Conservation (phyloP, 1,139 yeast species). For the Meyerozyma elateridarum region DNA sequence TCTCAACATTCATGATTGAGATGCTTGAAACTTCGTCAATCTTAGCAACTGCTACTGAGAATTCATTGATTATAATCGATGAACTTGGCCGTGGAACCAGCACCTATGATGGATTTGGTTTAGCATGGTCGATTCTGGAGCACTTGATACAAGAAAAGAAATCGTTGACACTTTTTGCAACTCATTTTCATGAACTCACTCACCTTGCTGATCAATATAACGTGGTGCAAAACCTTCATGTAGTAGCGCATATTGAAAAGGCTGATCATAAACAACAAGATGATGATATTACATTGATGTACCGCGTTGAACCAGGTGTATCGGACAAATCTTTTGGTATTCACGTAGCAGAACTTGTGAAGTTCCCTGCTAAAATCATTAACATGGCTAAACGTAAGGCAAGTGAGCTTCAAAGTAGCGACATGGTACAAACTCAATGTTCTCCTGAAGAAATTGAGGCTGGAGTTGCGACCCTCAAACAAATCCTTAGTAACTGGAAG, state of each 20-base stretch:
- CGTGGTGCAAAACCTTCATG: conserved; percentile 74
- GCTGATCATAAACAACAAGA: conserved; percentile 25
- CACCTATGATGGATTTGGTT: conserved; percentile 95
- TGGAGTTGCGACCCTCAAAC: conserved; percentile 55
- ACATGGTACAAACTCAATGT: conserved; percentile 49
- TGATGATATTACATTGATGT: conserved; percentile 80
- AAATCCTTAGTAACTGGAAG: conserved; percentile 61
- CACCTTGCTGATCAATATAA: conserved; percentile 59
- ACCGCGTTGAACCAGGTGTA: conserved; percentile 88
- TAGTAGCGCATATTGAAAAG: conserved; percentile 80
- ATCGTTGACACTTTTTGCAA: conserved; percentile 87
- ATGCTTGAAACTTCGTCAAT: conserved; percentile 96
- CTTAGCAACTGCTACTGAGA: conserved; percentile 75
- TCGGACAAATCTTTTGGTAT: conserved; percentile 96
- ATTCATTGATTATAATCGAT: conserved; percentile 86
- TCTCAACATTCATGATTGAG: conserved; percentile 96
- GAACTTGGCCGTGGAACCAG: conserved; percentile 96
- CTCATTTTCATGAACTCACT: conserved; percentile 95
- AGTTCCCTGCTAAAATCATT: conserved; percentile 83
- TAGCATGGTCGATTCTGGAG: conserved; percentile 95
- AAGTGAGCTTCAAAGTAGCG: conserved; percentile 71
- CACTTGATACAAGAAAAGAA: conserved; percentile 65
- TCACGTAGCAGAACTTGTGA: conserved; percentile 93
- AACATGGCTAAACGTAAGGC: conserved; percentile 96
- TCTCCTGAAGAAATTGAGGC: conserved; percentile 47